Percentiles rank a stretch among this genome's conserved stretches.
Evolutionary conservation across 2,329 filamentous ascomycete species (phyloP).

Genomic region (Ceratocystis cacaofunesta): DNA sequence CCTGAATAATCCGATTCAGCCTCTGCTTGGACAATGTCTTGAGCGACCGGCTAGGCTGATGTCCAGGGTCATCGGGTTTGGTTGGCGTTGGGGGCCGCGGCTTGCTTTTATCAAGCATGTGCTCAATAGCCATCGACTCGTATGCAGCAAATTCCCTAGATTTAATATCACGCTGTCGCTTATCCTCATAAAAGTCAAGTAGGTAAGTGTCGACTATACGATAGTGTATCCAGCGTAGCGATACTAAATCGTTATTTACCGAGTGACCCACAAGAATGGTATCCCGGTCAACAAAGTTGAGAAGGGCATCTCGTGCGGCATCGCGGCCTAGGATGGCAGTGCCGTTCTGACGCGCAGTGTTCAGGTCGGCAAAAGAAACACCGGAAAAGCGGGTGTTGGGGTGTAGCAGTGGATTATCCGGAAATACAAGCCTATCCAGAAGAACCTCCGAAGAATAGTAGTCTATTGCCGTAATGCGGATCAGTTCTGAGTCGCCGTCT

Average conservation of each 20-base stretch:
- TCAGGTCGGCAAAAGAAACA: conserved; percentile 28
- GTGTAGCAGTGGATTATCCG: conserved; percentile 31
- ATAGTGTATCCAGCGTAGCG: conserved; percentile 34
- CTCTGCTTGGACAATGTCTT: conserved; percentile 27
- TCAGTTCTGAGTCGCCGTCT: conserved; percentile 34
- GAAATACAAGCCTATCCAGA: conserved; percentile 36
- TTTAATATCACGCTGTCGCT: conserved; percentile 11
- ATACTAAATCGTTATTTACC: conserved; percentile 28
- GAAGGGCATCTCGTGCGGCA: conserved; percentile 29
- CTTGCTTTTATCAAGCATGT: not conserved
- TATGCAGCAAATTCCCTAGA: conserved; percentile 16
- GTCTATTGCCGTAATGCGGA: conserved; percentile 37
- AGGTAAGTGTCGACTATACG: conserved; percentile 32
- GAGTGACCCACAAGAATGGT: conserved; percentile 37
- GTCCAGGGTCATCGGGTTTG: not conserved
- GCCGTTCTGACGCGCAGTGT: conserved; percentile 22
- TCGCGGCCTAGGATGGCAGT: conserved; percentile 29
- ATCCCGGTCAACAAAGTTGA: conserved; percentile 29
- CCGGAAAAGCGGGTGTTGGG: conserved; percentile 38
- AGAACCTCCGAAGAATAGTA: conserved; percentile 35
- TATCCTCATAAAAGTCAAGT: conserved; percentile 21
- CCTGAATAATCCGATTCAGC: conserved; percentile 29
- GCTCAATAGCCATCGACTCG: not conserved
- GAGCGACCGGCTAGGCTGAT: conserved; percentile 24
- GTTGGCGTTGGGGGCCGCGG: not conserved